These are phyloP conservation scores for Cladosporium cucumerinum DNA, from an alignment of 2,329 filamentous ascomycete genomes.

Conservation along the genomic window DNA sequence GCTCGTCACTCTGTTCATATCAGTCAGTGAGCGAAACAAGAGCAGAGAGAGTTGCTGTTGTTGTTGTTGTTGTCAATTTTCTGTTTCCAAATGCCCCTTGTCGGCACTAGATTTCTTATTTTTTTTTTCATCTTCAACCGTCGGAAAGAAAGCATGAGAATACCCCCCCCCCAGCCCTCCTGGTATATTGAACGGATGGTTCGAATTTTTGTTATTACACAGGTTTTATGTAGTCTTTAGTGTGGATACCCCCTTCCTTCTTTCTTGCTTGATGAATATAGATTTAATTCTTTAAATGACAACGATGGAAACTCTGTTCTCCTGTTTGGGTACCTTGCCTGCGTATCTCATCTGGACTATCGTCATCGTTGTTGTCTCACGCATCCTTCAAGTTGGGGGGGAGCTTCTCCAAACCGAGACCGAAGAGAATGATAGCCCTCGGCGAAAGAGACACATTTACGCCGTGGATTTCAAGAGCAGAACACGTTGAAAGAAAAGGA, in stretches of 20 bases:
- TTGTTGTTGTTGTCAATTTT: too few relatives aligned
- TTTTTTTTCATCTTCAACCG: neutral
- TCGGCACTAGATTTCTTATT: neutral
- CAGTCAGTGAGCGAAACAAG: neutral
- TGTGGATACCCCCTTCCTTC: conserved; percentile 8
- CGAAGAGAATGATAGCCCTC: neutral
- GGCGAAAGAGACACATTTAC: too few relatives aligned
- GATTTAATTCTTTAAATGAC: neutral
- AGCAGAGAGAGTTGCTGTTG: neutral
- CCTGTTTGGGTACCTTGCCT: neutral
- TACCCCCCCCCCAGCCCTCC: neutral
- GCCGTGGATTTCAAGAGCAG: too few relatives aligned
- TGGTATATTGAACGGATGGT: neutral
- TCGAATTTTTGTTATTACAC: neutral
- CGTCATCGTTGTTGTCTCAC: too few relatives aligned
- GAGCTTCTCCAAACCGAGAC: too few relatives aligned
- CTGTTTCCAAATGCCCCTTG: neutral
- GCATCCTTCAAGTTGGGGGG: too few relatives aligned
- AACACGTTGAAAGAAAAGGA: neutral
- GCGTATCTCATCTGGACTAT: neutral
- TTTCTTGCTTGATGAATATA: neutral
- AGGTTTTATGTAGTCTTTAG: neutral
- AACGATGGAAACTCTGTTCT: neutral
- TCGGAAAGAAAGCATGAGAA: conserved; percentile 1
- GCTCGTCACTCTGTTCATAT: neutral